A percentile compares a stretch with the other conserved stretches of the same genome.
phyloP scores from a whole-genome alignment of 139 green algal genomes.

The Closterium sp. region DNA sequence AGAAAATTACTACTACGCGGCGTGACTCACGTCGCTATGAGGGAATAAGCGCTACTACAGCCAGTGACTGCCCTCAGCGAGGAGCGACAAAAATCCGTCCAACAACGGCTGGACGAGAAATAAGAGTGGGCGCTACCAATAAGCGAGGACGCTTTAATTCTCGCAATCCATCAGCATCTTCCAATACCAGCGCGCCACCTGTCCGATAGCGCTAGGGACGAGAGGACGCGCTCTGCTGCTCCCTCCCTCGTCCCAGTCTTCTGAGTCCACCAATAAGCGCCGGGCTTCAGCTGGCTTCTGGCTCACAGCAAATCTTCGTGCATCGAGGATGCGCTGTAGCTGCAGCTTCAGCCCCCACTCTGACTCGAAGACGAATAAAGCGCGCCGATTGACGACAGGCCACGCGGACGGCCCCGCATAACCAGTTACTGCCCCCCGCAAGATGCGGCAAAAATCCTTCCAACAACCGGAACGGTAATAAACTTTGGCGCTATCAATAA shows the following conservation, averaged over 20 bases:
- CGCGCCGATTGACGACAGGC: neutral
- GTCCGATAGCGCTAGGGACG: neutral
- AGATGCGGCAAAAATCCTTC: neutral
- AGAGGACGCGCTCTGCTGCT: neutral
- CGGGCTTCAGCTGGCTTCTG: neutral
- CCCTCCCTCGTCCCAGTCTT: neutral
- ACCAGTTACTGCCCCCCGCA: too few species aligned
- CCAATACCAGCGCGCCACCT: neutral
- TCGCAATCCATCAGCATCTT: neutral
- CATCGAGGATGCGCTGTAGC: neutral
- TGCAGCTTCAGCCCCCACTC: neutral
- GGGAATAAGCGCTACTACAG: too few species aligned
- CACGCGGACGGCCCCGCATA: neutral
- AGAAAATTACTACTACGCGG: too few species aligned
- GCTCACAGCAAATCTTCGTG: neutral
- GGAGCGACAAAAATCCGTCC: neutral
- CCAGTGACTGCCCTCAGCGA: too few species aligned
- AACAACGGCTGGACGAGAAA: neutral
- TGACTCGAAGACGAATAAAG: neutral
- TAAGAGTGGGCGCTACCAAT: neutral
- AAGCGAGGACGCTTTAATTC: neutral
- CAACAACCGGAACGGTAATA: neutral
- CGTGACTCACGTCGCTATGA: too few species aligned
- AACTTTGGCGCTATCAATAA: neutral
- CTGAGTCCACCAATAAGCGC: neutral